Base-by-base conservation (phyloP, 768 basidiomycete species). In the Russula abietina region DNA sequence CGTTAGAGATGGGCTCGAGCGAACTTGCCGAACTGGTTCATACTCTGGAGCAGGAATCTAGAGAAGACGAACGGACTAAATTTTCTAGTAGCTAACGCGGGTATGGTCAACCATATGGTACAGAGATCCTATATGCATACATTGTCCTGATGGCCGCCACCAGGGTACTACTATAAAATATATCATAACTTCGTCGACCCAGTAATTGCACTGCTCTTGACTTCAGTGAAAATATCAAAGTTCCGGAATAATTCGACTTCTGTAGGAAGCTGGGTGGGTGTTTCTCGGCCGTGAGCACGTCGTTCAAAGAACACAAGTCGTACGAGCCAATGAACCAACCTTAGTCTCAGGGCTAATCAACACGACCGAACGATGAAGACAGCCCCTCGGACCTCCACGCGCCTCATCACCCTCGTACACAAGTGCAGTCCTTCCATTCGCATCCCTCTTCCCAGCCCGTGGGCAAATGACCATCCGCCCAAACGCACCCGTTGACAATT, bases 351-450 rank as follows among this genome's bases (percentile, higher is more conserved):
- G 48, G 33, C 74, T 75, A 52, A 80, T 71, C 69, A 73, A 80
- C 33, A 85, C 76, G 22, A 79, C 59, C 9, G 79, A 80, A 19
- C 88, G 80, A 75, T 90, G 88, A 22, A 81, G 72, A 22, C 83
- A 75, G 7, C 87, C 87, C 53, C 76, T 73, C 1, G 79, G 72
- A 7, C 87, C 87, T 4, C 85, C 87, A 24, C 83, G 76, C 19
- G 79, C 76, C 73, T 88, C 86, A 69, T 90, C 88, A 16, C 86
- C 87, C 72, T 89, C 85, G 60, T 86, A 88, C 0, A 83, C 81
- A 50, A 89, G 72, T 39, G 82, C 74, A 7, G 74, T 73, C 39
- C 76, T 72, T 6, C 83, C 84, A 38, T 78, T 71, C 51, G 45
- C 57, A n/a, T 69, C 71, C 45, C 80, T 79, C 30, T 74, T 72